phyloP scores from a whole-genome alignment of 106 monocot species.

The Allium cepa region DNA sequence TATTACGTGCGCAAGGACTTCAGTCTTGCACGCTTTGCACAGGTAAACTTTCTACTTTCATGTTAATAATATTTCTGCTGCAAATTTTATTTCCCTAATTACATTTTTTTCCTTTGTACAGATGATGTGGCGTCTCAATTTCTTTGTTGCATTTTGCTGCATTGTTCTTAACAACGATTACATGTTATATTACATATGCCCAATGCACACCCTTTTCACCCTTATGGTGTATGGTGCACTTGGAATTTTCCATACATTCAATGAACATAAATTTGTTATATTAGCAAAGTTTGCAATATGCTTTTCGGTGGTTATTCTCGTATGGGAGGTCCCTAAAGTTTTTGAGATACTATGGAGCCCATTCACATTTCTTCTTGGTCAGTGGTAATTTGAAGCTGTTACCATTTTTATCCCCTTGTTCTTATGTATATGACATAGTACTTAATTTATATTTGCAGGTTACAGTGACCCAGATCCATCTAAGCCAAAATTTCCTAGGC shows the following conservation, averaged over 20 bases:
- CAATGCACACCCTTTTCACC: constrained; percentile 99
- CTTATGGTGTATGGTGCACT: constrained; percentile 93
- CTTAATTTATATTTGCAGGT: constrained; percentile 30
- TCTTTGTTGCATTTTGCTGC: constrained; percentile 89
- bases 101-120: constrained; percentile 21
- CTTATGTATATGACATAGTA: not conserved
- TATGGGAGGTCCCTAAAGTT: constrained; percentile 93
- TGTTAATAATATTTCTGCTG: not conserved
- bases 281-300: constrained; percentile 57
- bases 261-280: constrained; percentile 73
- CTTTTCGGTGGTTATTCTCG: constrained; percentile 78
- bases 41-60: constrained; percentile 30
- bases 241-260: constrained; percentile 80
- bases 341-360: constrained; percentile 92
- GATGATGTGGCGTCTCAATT: constrained; percentile 99
- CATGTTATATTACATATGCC: constrained; percentile 96
- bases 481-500: constrained; percentile 50
- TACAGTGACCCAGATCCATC: constrained; percentile 87
- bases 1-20: constrained; percentile 97
- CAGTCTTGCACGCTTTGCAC: constrained; percentile 81
- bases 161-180: constrained; percentile 89
- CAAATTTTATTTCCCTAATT: not conserved
- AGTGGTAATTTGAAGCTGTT: constrained; percentile 15
- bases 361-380: constrained; percentile 78
- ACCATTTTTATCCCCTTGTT: not conserved